These are phyloP conservation scores for Colletotrichum tanaceti DNA, from an alignment of 2,329 filamentous ascomycete genomes.

Conservation along the genomic window DNA sequence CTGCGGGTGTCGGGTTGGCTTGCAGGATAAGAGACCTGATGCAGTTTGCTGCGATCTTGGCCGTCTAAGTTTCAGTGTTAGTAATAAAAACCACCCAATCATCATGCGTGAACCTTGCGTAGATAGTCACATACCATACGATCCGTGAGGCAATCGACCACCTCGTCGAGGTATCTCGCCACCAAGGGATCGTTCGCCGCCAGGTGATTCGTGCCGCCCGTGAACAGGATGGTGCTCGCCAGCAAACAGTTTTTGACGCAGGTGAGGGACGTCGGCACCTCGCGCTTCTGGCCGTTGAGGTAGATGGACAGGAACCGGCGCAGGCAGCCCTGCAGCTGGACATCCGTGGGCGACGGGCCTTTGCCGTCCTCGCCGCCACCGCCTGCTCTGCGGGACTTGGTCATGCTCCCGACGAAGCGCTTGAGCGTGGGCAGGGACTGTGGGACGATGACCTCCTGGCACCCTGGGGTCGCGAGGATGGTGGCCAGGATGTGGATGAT, in stretches of 20 bases:
- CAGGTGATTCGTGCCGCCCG: conserved; percentile 79
- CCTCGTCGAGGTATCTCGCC: conserved; percentile 78
- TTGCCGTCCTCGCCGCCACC: conserved; percentile 45
- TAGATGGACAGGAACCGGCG: conserved; percentile 86
- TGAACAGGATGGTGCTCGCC: conserved; percentile 89
- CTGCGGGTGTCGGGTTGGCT: conserved; percentile 69
- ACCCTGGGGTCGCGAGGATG: conserved; percentile 86
- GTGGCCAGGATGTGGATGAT: conserved; percentile 97
- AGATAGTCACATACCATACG: conserved; percentile 72
- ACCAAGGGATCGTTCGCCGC: conserved; percentile 81
- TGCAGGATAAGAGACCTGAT: conserved; percentile 84
- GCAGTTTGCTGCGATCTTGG: conserved; percentile 91
- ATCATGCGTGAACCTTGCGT: neutral
- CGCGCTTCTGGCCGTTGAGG: conserved; percentile 78
- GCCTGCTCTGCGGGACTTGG: conserved; percentile 55
- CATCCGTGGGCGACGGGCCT: conserved; percentile 63
- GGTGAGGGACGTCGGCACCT: conserved; percentile 78
- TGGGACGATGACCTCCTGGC: conserved; percentile 89
- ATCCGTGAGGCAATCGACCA: conserved; percentile 85
- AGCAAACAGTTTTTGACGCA: conserved; percentile 95
- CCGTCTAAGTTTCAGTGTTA: conserved; percentile 64
- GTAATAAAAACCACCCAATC: neutral
- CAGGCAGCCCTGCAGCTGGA: conserved; percentile 84
- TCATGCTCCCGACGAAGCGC: conserved; percentile 85
- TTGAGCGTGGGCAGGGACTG: conserved; percentile 92